Conservation (phyloP, 495 filamentous ascomycete genomes). For the Aspergillus campestris region DNA sequence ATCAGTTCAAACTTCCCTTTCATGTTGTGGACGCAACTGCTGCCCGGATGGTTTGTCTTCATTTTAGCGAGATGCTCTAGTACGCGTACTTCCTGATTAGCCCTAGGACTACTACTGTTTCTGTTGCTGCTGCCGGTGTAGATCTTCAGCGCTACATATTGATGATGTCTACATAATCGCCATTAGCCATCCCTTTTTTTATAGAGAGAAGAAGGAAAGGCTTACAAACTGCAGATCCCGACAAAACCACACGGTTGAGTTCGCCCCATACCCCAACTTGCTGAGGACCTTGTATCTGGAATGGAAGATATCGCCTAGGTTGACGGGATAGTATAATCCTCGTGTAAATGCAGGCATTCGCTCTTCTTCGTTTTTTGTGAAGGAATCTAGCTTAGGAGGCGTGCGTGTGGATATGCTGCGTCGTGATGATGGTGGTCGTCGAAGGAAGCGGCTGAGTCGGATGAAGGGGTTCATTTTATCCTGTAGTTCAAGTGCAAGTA, state of each 20-base stretch:
- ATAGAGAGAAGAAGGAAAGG: background rate
- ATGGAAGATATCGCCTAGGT: slow-evolving; percentile 35
- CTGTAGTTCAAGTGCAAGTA: too few species aligned
- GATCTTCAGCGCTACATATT: slow-evolving; percentile 31
- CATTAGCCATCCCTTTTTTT: too few species aligned
- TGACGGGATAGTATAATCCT: slow-evolving; percentile 37
- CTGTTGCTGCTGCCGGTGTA: slow-evolving; percentile 12
- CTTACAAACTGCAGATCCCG: background rate
- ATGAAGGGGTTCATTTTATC: background rate
- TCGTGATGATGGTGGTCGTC: background rate
- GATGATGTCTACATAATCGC: slow-evolving; percentile 23
- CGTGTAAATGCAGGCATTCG: slow-evolving; percentile 28
- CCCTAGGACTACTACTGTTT: too few species aligned
- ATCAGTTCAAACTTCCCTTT: slow-evolving; percentile 26
- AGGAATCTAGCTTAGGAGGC: slow-evolving; percentile 1
- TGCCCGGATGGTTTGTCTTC: slow-evolving; percentile 21
- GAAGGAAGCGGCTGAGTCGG: background rate
- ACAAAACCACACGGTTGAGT: slow-evolving; percentile 15
- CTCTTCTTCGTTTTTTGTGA: slow-evolving; percentile 31
- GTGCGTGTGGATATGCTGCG: background rate
- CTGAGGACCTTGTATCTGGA: slow-evolving; percentile 40
- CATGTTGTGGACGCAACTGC: slow-evolving; percentile 19
- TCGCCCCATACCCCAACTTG: slow-evolving; percentile 44
- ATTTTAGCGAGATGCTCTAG: slow-evolving; percentile 22
- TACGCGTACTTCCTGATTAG: slow-evolving; percentile 23